Conservation (phyloP, 2,329 filamentous ascomycete species). For the Curvularia hawaiiensis region DNA sequence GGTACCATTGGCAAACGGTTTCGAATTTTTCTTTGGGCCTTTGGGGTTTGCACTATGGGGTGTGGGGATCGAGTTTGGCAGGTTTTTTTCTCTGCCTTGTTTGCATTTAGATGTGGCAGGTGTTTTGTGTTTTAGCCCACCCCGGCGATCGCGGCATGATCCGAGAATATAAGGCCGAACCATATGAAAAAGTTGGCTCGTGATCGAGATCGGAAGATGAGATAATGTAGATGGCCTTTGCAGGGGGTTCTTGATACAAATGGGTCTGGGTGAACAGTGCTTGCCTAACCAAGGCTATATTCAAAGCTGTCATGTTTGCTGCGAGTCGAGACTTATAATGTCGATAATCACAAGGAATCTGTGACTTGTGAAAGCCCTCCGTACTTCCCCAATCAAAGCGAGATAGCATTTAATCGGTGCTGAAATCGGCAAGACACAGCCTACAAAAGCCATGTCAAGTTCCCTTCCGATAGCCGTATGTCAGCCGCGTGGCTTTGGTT, state of each 20-base stretch:
- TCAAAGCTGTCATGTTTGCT: neutral
- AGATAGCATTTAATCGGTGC: neutral
- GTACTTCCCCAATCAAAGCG: neutral
- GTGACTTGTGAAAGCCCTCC: neutral
- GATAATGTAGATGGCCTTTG: neutral
- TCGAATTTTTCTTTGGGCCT: neutral
- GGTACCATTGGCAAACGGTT: neutral
- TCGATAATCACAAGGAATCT: neutral
- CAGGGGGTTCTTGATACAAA: neutral
- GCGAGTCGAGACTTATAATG: neutral
- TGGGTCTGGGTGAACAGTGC: neutral
- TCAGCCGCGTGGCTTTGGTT: conserved; percentile 12
- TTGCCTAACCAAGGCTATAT: neutral
- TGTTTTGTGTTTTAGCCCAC: neutral
- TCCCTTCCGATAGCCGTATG: neutral
- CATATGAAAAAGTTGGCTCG: neutral
- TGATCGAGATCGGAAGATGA: conserved; percentile 2
- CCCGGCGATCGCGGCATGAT: neutral
- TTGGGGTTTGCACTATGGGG: neutral
- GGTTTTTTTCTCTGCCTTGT: neutral
- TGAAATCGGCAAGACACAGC: conserved; percentile 5
- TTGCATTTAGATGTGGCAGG: neutral
- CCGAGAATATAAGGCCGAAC: conserved; percentile 3
- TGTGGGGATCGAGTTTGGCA: neutral
- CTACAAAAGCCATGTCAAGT: neutral